Evolutionary conservation across 495 filamentous ascomycete genomes (phyloP), one percentile per base, ranked within the genome.

Genomic region (Cercophora newfieldiana): DNA sequence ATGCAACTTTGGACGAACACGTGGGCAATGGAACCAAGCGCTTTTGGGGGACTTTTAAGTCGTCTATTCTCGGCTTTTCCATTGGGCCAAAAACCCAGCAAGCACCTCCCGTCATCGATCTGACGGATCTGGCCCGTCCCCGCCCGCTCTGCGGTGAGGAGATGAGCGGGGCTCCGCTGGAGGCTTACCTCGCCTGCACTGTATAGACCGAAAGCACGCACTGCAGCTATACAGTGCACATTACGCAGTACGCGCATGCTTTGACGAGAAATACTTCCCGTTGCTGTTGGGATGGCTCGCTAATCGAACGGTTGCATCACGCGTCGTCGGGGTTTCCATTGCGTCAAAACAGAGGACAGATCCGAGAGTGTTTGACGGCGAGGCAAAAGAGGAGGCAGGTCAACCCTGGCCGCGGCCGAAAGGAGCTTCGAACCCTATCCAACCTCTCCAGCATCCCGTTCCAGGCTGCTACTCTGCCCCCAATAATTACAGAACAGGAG

Each of bases 281-380:
- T 29, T 49, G 25, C 49, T 22, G 59, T 48, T 68, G 63, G 44
- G 68, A 61, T 66, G 64, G 58, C 69, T 75, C 74, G 74, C 72
- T 76, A 76, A 76, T 76, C 74, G 74, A 76, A 68, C 69, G 65
- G 74, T 68, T 65, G 72, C 70, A 74, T 72, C 73, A 70, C 60
- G 65, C 60, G 61, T 57, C 25, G 59, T 57, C 25, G 59, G 57
- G 63, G 68, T 51, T 62, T 69, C 21, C 56, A 60, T 33, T 33
- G 30, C 30, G 30, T 67, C 29, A 60, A 67, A 71, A 62, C 51
- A 69, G 56, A 69, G 66, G 50, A 28, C 55, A 69, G 70, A 71
- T 69, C 67, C 67, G 63, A 69, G 67, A 29, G 64, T 63, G 50
- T 57, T 59, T 66, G 65, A 59, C 50, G 67, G 58, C 58, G 58